Base-by-base conservation (phyloP, 202 grass and related monocot genomes). In the Musa balbisiana region DNA sequence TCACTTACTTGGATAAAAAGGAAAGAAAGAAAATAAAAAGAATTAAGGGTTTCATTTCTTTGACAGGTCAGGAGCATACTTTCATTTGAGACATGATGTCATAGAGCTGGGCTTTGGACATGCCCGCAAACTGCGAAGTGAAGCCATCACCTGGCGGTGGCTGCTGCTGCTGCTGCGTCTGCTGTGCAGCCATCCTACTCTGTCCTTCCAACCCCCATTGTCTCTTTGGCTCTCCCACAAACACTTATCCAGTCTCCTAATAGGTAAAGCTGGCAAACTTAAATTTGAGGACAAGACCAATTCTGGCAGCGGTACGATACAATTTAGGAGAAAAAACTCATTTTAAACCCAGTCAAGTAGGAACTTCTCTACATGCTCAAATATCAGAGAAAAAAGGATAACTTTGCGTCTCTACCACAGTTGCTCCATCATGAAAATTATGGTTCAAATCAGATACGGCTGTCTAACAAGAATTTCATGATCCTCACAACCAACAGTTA, bases 81-180 rank as follows among this genome's bases (percentile, higher is more conserved):
- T 99, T 94, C 74, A 94, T 84, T 78, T 99, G 80, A 75, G 84
- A 78, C 95, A 99, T 99, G 29, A 99, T 80, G 74, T 99, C 95
- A 85, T 87, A 87, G 67, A 99, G 88, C 83, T 92, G 87, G 22
- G 89, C 54, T 74, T 87, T 88, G 24, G 91, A 82, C 95, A 99
- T 80, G 79, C 72, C 27, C 65, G 85, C 84, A 78, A 93, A 87
- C 55, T 91, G 86, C 43, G 84, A 81, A 55, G 89, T 79, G 17
- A 90, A 76, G 69, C 81, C 85, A 55, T 98, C 89, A 74, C 53
- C 33, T 20, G 69, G 17, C 0, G 4, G 33, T 43, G 33, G 33
- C 13, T 58, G 87, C 85, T 58, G 53, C 51, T 74, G 68, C 67
- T 76, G 69, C 73, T 81, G 70, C 11, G 53, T 22, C 65, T 78